phyloP scores from a whole-genome alignment of 108 stramenopile species.

The Pseudonitzschia pungens region DNA sequence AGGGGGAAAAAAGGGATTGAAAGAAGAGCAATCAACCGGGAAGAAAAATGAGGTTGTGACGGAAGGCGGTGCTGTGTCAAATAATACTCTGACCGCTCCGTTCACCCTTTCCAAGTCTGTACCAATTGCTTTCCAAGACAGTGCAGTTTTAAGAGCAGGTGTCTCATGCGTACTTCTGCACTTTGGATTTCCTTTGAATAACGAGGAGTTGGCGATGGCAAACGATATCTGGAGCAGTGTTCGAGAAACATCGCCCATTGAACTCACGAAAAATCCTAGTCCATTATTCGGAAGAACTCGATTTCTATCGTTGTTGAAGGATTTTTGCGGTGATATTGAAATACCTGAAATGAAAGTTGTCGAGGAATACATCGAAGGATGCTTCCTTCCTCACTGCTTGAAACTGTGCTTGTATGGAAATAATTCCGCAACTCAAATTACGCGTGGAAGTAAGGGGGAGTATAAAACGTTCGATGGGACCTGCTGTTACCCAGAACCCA shows the following conservation, averaged over 20 bases:
- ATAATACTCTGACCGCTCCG: neutral
- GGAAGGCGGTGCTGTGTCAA: neutral
- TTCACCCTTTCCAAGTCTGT: slow-evolving; percentile 1
- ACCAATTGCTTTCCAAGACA: slow-evolving; percentile 42
- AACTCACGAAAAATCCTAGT: slow-evolving; percentile 19
- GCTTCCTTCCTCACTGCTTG: slow-evolving; percentile 79
- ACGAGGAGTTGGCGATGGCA: neutral
- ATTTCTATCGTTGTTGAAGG: slow-evolving; percentile 23
- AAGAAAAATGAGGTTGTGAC: neutral
- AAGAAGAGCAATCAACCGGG: neutral
- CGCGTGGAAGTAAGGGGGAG: slow-evolving; percentile 53
- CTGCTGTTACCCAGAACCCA: slow-evolving; percentile 46
- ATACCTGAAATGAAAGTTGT: slow-evolving; percentile 20
- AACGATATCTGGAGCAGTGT: slow-evolving; percentile 15
- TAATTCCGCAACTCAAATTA: slow-evolving; percentile 28
- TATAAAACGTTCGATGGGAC: slow-evolving; percentile 49
- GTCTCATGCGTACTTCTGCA: slow-evolving; percentile 54
- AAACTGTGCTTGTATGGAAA: slow-evolving; percentile 63
- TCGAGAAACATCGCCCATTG: slow-evolving; percentile 12
- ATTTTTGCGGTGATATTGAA: slow-evolving; percentile 10
- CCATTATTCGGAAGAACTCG: slow-evolving; percentile 13
- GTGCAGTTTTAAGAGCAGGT: slow-evolving; percentile 53
- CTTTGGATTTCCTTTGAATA: slow-evolving; percentile 49
- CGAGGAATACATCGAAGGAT: slow-evolving; percentile 49
- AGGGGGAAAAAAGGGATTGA: slow-evolving; percentile 11